Conservation (phyloP, 192 early-diverging fungal species). For the Haplosporangium gracile region DNA sequence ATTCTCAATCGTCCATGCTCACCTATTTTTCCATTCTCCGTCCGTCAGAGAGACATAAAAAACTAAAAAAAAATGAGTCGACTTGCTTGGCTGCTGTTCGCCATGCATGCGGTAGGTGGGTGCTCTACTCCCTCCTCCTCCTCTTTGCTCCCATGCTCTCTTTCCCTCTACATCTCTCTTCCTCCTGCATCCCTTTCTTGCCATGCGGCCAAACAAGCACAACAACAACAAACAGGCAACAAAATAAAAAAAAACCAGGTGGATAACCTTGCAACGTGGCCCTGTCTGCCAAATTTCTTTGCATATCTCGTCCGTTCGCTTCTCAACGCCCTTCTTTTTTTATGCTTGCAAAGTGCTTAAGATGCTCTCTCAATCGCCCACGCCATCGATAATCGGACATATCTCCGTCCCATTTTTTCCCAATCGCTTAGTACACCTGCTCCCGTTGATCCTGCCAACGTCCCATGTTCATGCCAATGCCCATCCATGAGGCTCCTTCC, state of each 20-base stretch:
- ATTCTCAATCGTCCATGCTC: neutral
- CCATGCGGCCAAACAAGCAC: neutral
- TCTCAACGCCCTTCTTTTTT: neutral
- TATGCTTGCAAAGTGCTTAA: neutral
- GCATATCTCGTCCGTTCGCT: neutral
- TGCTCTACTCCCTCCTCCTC: too few relatives aligned
- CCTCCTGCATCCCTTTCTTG: neutral
- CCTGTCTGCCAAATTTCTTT: neutral
- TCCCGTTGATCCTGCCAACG: neutral
- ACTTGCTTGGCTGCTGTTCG: neutral
- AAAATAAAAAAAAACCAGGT: neutral
- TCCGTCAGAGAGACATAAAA: neutral
- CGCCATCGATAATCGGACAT: constrained; percentile 10
- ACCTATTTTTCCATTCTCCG: neutral
- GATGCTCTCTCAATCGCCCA: neutral
- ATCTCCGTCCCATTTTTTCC: neutral
- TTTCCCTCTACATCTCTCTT: neutral
- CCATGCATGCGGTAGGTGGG: neutral
- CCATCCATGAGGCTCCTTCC: neutral
- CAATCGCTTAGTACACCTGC: neutral
- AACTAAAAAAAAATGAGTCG: neutral
- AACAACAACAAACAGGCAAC: neutral
- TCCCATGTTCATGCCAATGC: neutral
- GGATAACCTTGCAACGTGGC: constrained; percentile 1
- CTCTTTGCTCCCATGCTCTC: neutral